Base-by-base conservation (phyloP, 1,284 basidiomycete species). In the Grifola frondosa region DNA sequence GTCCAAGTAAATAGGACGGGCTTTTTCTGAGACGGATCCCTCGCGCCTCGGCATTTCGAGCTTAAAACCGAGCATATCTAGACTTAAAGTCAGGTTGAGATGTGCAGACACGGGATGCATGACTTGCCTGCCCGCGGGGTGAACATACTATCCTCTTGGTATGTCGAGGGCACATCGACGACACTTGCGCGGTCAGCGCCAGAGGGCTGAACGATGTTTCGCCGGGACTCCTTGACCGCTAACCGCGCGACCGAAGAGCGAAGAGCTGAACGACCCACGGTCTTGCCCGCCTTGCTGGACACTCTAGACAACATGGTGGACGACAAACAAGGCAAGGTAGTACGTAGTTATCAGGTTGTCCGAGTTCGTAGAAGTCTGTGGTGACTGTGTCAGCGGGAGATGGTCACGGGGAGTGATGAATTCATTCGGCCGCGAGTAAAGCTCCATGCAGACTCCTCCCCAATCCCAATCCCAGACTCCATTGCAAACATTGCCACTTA, bases 41-140 rank as follows among this genome's bases (percentile, higher is more conserved):
- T 88, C 88, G 33, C 80, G 79, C 45, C 71, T 75, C 25, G 81
- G 78, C 36, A 80, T 71, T 56, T 86, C 85, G 16, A 95, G 71
- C 66, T 91, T 92, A 68, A 95, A 95, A 6, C 91, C 91, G 46
- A 92, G 79, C 86, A 92, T 90, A 61, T 93, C 91, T 91, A 50
- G 9, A 21, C 29, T 30, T 28, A 34, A 37, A 24, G 23, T 23
- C 4, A 40, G 43, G 6, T 21, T 19, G 34, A 22, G 22, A 16
- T 32, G 11, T 13, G 35, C 16, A 1, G 17, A 29, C 30, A 48
- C 19, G n/a, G 41, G 10, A 28, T 2, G 4, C 13, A 8, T 6
- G 6, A 42, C 70, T 44, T 53, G 88, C 88, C 87, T 60, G 80
- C 69, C 49, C 81, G 71, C 13, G 88, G 88, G n/a, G 84, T 64